Evolutionary conservation across 202 grass and related monocot species (phyloP), one percentile per base, ranked within the genome.

Genomic region (Alloteropsis angusta): DNA sequence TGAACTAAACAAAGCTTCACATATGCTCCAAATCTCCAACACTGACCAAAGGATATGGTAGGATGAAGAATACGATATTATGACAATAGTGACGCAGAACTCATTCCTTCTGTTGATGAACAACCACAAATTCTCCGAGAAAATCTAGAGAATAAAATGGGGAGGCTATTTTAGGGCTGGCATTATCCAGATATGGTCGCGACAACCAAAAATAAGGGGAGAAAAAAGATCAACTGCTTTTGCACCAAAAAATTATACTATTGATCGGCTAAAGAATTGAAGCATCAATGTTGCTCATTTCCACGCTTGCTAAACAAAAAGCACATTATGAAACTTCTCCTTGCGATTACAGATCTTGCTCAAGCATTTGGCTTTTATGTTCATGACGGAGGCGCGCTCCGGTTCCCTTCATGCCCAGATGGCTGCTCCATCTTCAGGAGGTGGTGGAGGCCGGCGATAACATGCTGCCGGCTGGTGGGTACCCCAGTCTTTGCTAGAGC

Each of bases 401-500:
- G 75, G 68, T 68, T 85, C 61, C 48, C 17, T 28, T 75, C 80
- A 21, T 38, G 53, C 53, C 32, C 62, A 69, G 60, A 68, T 18
- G 79, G 71, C 47, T 79, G 87, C 68, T 93, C 83, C 55, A 93
- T 83, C 69, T 91, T 91, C 48, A 99, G 82, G 71, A 99, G 89
- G 77, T 95, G 96, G 30, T 84, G 83, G 75, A 99, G 87, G 3
- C 92, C 96, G 1, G 90, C 86, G 8, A 99, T 82, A 17, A 99
- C 89, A 5, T 99, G 92, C 77, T 85, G 75, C 60, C 96, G 82
- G 86, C 96, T 95, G 35, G 68, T 82, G 53, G 96, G 96, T 64
- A 91, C 90, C 50, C 92, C 96, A 4, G 96, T 99, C 84, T 99
- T 99, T 0, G 90, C 92, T 63, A 91, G 35, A 71, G 92, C 92